Percentiles rank a stretch among this genome's conserved stretches.
These are phyloP conservation scores for Ormosia semicastrata DNA, from an alignment of 306 rosid species.

Conservation along the genomic window DNA sequence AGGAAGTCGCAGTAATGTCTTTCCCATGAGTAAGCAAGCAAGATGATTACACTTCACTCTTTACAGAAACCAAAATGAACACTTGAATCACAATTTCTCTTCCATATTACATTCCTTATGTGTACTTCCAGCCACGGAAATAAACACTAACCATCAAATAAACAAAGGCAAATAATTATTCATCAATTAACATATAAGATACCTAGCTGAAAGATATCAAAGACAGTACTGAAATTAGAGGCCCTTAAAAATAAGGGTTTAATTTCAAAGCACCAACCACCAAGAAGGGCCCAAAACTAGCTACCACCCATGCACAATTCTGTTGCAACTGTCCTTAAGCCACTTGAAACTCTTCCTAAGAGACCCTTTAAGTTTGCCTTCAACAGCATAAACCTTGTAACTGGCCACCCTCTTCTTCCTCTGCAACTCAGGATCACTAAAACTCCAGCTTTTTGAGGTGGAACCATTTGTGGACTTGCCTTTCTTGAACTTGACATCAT, in stretches of 20 bases:
- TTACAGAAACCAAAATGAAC: constrained; percentile 24
- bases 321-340: constrained; percentile 75
- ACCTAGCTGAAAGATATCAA: background rate
- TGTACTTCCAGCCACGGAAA: constrained; percentile 7
- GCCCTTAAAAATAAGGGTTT: background rate
- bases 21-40: constrained; percentile 15
- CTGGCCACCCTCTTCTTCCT: constrained; percentile 93
- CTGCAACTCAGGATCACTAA: constrained; percentile 86
- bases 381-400: constrained; percentile 84
- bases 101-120: constrained; percentile 29
- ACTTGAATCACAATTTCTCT: constrained; percentile 33
- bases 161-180: constrained; percentile 21
- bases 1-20: background rate
- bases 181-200: constrained; percentile 18
- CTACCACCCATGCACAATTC: constrained; percentile 79
- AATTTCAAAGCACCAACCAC: background rate
- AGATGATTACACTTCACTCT: constrained; percentile 10
- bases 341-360: constrained; percentile 81
- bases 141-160: constrained; percentile 14
- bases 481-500: constrained; percentile 65
- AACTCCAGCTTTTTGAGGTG: constrained; percentile 67
- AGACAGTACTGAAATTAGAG: background rate
- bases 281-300: background rate
- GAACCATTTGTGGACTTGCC: constrained; percentile 73
- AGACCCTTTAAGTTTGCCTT: constrained; percentile 88